Conservation (phyloP, 495 filamentous ascomycete species). For the Hypomontagnella submonticulosa region DNA sequence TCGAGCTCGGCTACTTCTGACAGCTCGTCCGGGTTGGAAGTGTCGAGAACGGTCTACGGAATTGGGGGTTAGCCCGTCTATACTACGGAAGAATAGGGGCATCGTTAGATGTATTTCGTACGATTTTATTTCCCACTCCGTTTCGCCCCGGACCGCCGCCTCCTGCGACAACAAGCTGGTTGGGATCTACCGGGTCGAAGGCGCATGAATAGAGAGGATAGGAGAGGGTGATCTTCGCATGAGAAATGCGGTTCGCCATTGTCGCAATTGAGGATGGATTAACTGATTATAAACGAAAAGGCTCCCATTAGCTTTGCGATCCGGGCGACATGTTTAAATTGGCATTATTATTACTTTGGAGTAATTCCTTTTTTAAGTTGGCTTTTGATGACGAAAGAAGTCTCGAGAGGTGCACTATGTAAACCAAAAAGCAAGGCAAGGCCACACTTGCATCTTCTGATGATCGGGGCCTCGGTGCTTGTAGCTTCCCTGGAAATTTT, state of each 20-base stretch:
- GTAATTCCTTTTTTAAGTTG: conserved; percentile 6
- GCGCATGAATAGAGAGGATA: conserved; percentile 93
- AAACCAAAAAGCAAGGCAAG: conserved; percentile 28
- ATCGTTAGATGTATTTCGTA: conserved; percentile 43
- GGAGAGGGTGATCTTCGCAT: conserved; percentile 73
- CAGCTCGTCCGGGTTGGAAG: conserved; percentile 68
- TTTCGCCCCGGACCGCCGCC: conserved; percentile 87
- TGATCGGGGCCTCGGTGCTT: conserved; percentile 12
- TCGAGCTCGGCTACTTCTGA: conserved; percentile 77
- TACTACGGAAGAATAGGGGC: conserved; percentile 5
- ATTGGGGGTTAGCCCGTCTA: conserved; percentile 34
- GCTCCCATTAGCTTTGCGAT: conserved; percentile 16
- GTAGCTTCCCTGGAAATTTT: conserved; percentile 13
- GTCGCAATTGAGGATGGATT: conserved; percentile 26
- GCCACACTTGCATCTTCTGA: conserved; percentile 31
- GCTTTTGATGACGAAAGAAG: conserved; percentile 32
- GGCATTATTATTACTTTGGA: conserved; percentile 11
- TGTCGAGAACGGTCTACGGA: conserved; percentile 75
- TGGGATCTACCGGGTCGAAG: conserved; percentile 83
- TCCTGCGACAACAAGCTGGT: conserved; percentile 84
- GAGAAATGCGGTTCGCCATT: conserved; percentile 47
- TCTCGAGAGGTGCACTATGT: background rate
- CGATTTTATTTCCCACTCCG: conserved; percentile 92
- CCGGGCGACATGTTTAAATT: conserved; percentile 24
- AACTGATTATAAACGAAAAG: conserved; percentile 7